phyloP scores from a whole-genome alignment of 345 rosid species.

The Odontarrhena argentea region DNA sequence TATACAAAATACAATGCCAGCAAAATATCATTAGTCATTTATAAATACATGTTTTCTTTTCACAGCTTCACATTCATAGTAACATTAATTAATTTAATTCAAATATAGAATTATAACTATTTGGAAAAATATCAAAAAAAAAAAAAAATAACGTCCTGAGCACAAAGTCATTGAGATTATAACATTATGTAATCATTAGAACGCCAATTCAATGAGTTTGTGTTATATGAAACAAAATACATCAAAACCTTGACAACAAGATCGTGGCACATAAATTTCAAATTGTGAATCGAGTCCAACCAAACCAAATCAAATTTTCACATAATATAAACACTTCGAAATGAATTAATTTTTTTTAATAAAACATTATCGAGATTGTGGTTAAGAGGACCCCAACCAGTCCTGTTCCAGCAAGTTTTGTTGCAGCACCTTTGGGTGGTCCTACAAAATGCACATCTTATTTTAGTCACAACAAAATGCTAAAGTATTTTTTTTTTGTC shows the following conservation, averaged over 20 bases:
- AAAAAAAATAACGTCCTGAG: too few species aligned
- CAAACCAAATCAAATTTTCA: background rate
- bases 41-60: too few species aligned
- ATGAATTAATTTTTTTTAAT: background rate
- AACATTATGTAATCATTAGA: too few species aligned
- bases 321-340: background rate
- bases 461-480: background rate
- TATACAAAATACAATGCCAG: too few species aligned
- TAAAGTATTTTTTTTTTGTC: background rate
- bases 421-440: slow-evolving; percentile 27
- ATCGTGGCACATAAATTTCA: background rate
- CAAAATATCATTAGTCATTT: too few species aligned
- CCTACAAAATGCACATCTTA: slow-evolving; percentile 6
- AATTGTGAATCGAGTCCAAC: background rate
- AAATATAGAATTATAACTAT: too few species aligned
- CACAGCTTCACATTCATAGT: too few species aligned
- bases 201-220: too few species aligned
- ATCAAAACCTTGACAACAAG: slow-evolving; percentile 1
- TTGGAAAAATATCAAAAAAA: too few species aligned
- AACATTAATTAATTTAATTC: too few species aligned
- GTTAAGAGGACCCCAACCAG: slow-evolving; percentile 16
- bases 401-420: slow-evolving; percentile 19
- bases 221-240: background rate
- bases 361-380: slow-evolving; percentile 20
- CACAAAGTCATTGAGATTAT: too few species aligned